phyloP scores from a whole-genome alignment of 768 basidiomycete species.

The Calocybe cyanea region DNA sequence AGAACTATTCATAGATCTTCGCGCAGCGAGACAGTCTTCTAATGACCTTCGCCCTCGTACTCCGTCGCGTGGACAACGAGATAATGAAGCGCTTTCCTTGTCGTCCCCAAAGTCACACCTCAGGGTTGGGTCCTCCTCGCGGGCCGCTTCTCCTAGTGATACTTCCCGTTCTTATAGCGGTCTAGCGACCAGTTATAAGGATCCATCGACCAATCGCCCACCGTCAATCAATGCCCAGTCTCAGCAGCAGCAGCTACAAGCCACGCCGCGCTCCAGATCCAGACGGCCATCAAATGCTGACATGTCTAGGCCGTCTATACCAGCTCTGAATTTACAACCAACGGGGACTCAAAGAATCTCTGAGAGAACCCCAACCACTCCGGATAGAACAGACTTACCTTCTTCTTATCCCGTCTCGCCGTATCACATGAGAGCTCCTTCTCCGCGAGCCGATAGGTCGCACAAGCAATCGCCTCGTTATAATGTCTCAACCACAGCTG shows the following conservation, averaged over 20 bases:
- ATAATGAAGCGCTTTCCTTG: conserved; percentile 19
- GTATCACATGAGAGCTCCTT: conserved; percentile 18
- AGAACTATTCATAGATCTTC: not conserved
- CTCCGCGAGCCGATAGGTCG: conserved; percentile 24
- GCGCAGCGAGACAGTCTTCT: conserved; percentile 14
- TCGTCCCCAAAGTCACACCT: conserved; percentile 20
- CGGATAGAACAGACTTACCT: conserved; percentile 2
- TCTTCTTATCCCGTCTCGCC: conserved; percentile 20
- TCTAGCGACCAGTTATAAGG: conserved; percentile 14
- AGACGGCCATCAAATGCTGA: conserved; percentile 45
- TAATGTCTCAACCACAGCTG: conserved; percentile 24
- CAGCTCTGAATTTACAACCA: conserved; percentile 22
- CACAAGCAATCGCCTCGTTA: conserved; percentile 25
- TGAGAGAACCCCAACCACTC: not conserved
- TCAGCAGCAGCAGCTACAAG: conserved; percentile 14
- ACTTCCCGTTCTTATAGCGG: conserved; percentile 19
- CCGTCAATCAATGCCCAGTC: conserved; percentile 31
- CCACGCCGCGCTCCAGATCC: conserved; percentile 23
- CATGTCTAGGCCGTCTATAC: conserved; percentile 30
- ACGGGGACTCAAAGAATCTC: conserved; percentile 1
- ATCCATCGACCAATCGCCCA: conserved; percentile 19
- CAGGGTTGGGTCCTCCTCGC: conserved; percentile 25
- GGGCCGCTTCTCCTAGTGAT: conserved; percentile 37
- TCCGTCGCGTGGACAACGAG: conserved; percentile 23
- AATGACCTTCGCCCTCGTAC: conserved; percentile 18